Evolutionary conservation across 176 grass and related monocot genomes (phyloP).

Genomic region (Leersia perrieri): DNA sequence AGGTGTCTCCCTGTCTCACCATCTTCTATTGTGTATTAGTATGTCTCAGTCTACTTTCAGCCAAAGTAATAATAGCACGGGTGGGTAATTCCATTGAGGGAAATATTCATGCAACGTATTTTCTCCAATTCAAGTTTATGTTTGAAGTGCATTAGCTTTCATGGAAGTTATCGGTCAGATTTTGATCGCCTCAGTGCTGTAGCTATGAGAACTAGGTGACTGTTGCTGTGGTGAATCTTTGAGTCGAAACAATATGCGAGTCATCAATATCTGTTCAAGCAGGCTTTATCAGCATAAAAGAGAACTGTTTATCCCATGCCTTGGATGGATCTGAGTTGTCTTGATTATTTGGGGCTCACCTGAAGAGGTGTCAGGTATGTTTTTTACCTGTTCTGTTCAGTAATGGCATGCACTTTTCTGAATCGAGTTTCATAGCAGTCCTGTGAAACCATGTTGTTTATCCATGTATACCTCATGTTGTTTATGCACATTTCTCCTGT

Average conservation of each 20-base stretch:
- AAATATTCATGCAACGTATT: background rate
- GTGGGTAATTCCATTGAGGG: background rate
- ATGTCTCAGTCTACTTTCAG: background rate
- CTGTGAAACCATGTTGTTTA: too few relatives aligned
- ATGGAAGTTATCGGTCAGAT: background rate
- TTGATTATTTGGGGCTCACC: background rate
- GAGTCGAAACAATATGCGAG: background rate
- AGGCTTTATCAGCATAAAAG: background rate
- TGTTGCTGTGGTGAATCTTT: background rate
- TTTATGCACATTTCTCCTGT: background rate
- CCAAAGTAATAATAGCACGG: constrained; percentile 41
- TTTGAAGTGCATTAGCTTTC: background rate
- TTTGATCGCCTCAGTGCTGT: background rate
- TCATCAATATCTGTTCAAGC: background rate
- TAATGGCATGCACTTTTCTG: background rate
- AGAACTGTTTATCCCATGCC: background rate
- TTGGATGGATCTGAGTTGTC: background rate
- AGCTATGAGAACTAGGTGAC: background rate
- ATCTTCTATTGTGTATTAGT: constrained; percentile 23
- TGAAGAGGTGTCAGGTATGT: background rate
- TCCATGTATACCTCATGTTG: background rate
- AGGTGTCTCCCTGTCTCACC: constrained; percentile 9
- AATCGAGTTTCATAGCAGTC: too few relatives aligned
- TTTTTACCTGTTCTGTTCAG: background rate
- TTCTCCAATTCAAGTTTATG: background rate